These are phyloP conservation scores for Berberis vulgaris DNA, from an alignment of 164 flowering plant genomes.

Conservation along the genomic window DNA sequence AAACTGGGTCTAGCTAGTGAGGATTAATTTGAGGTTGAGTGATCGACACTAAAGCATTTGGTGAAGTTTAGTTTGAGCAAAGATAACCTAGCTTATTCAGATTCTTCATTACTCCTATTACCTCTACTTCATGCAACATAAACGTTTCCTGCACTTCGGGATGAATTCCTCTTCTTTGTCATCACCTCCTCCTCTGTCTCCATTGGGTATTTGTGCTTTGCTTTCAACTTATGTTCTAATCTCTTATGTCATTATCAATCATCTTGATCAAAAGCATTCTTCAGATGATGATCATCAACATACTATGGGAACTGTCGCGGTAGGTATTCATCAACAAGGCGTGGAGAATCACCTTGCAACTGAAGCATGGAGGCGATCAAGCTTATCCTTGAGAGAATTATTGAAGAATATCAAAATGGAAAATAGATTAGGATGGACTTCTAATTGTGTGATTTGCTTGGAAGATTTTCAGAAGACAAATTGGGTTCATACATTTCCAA, in stretches of 20 bases:
- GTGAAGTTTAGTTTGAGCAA: no score
- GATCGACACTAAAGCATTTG: no score
- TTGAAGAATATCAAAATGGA: background rate
- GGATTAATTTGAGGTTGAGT: no score
- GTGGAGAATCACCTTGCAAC: background rate
- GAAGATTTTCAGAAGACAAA: background rate
- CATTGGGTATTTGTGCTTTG: background rate
- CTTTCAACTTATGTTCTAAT: background rate
- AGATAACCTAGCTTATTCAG: no score
- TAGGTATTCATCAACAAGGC: background rate
- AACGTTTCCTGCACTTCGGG: no score
- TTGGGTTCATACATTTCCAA: background rate
- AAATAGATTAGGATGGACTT: background rate
- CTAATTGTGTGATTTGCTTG: slow-evolving; percentile 2
- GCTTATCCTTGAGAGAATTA: no score
- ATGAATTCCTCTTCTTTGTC: background rate
- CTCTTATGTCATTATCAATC: background rate
- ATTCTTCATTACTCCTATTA: no score
- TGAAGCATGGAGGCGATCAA: background rate
- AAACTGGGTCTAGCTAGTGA: no score
- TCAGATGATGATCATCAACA: background rate
- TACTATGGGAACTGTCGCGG: no score
- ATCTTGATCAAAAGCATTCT: background rate
- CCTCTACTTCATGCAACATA: no score
- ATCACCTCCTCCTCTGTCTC: background rate